Conservation (phyloP, 768 basidiomycete species). For the Boletus sp. region DNA sequence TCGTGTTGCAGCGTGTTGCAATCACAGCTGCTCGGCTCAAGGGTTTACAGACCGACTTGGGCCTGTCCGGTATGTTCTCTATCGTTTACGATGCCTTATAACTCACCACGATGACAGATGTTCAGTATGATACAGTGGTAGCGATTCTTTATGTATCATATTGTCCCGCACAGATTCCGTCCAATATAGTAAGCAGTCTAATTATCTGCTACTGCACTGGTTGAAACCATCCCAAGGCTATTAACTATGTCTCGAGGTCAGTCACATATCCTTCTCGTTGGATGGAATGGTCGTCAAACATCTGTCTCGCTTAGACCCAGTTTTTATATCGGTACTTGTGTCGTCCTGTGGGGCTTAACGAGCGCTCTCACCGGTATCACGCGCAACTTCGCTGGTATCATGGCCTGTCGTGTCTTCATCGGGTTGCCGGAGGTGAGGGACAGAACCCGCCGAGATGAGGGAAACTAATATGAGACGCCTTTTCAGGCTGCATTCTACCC, state of each 20-base stretch:
- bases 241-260: constrained; percentile 54
- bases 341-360: constrained; percentile 62
- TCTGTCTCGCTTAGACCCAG: constrained; percentile 47
- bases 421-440: constrained; percentile 54
- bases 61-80: constrained; percentile 38
- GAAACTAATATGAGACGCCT: background rate
- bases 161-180: constrained; percentile 52
- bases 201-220: background rate
- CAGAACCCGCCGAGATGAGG: background rate
- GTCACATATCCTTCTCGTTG: background rate
- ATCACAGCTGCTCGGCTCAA: constrained; percentile 49
- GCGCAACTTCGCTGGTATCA: constrained; percentile 51
- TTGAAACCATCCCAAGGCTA: constrained; percentile 35
- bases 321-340: constrained; percentile 58
- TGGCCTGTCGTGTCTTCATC: constrained; percentile 58
- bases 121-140: constrained; percentile 54
- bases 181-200: constrained; percentile 6
- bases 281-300: background rate
- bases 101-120: constrained; percentile 33
- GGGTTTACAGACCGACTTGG: constrained; percentile 48
- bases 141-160: constrained; percentile 60
- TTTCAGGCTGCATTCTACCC: constrained; percentile 61
- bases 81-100: too few relatives aligned
- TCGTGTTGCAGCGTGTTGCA: constrained; percentile 40
- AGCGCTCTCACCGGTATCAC: constrained; percentile 64